Conservation (phyloP, 371 early-diverging fungal species). For the Gilbertella persicaria region DNA sequence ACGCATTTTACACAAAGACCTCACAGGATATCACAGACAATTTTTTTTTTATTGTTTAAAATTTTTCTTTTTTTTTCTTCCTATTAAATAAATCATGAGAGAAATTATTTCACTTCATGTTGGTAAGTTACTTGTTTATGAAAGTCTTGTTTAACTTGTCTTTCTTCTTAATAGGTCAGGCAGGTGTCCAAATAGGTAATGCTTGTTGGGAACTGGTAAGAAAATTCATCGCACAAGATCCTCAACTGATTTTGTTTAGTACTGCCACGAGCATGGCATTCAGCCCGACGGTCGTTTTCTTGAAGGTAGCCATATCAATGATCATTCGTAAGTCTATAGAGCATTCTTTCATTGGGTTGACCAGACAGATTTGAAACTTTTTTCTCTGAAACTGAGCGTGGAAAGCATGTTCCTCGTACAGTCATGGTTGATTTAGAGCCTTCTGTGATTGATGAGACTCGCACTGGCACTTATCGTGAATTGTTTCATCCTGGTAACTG, state of each 20-base stretch:
- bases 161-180: constrained; percentile 65
- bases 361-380: constrained; percentile 73
- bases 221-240: neutral
- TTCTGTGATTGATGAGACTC: constrained; percentile 97
- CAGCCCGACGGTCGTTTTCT: constrained; percentile 87
- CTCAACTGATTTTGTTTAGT: constrained; percentile 28
- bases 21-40: constrained; percentile 9
- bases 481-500: constrained; percentile 94
- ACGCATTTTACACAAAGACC: too few species aligned
- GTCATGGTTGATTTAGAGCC: constrained; percentile 99
- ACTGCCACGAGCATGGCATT: constrained; percentile 96
- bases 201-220: constrained; percentile 94
- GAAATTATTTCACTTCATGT: constrained; percentile 93
- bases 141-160: neutral
- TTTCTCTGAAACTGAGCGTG: constrained; percentile 95
- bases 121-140: constrained; percentile 17
- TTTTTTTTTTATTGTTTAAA: constrained; percentile 13
- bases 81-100: constrained; percentile 49
- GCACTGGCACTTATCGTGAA: constrained; percentile 94
- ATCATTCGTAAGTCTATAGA: constrained; percentile 42
- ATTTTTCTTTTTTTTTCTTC: constrained; percentile 7
- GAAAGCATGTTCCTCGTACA: constrained; percentile 99
- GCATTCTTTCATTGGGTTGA: neutral
- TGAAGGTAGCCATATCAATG: constrained; percentile 40
- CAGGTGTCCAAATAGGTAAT: constrained; percentile 98